Evolutionary conservation across 306 rosid genomes (phyloP).

Genomic region (Cucumis sativus): Cucumber_9930_V3 NC_026659.2:6977501-6978000

Average conservation of each 20-base stretch:
- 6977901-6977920: conserved; percentile 15
- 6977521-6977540: too few relatives aligned
- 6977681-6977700: conserved; percentile 47
- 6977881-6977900: conserved; percentile 25
- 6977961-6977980: too few relatives aligned
- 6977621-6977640: conserved; percentile 23
- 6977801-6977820: background rate
- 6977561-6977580: conserved; percentile 34
- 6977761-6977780: conserved; percentile 32
- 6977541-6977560: background rate
- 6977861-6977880: conserved; percentile 79
- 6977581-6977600: conserved; percentile 48
- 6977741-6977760: conserved; percentile 47
- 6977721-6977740: conserved; percentile 22
- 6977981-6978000: too few relatives aligned
- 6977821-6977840: background rate
- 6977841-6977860: background rate
- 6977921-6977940: conserved; percentile 69
- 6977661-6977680: conserved; percentile 54
- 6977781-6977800: background rate
- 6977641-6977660: conserved; percentile 23
- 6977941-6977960: too few relatives aligned
- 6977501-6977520: too few relatives aligned
- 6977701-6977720: conserved; percentile 39
- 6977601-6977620: conserved; percentile 31